Conservation (phyloP, 2,329 filamentous ascomycete genomes). For the Myotisia sp. region DNA sequence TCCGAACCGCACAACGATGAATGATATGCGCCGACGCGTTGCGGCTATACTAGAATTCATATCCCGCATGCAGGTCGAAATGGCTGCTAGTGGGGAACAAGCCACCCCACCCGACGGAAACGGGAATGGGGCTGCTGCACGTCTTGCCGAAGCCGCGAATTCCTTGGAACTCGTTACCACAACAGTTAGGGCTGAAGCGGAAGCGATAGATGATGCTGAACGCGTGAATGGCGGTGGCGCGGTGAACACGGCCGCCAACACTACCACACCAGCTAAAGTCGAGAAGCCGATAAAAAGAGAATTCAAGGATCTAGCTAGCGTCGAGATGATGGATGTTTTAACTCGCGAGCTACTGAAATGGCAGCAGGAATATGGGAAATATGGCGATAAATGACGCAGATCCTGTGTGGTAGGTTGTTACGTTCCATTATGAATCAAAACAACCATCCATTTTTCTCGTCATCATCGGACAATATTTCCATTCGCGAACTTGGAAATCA, state of each 20-base stretch:
- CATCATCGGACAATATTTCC: too few species aligned
- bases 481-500: too few species aligned
- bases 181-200: constrained; percentile 9
- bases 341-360: constrained; percentile 69
- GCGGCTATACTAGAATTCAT: constrained; percentile 82
- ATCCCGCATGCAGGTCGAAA: constrained; percentile 71
- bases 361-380: constrained; percentile 57
- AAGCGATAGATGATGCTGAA: too few species aligned
- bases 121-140: too few species aligned
- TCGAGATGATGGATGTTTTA: constrained; percentile 83
- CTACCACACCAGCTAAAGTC: constrained; percentile 14
- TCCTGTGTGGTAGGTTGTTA: too few species aligned
- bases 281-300: constrained; percentile 30
- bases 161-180: constrained; percentile 2
- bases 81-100: constrained; percentile 47
- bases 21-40: constrained; percentile 74
- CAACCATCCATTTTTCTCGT: too few species aligned
- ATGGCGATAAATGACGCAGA: constrained; percentile 36
- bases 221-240: too few species aligned
- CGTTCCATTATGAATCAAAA: too few species aligned
- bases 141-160: background rate
- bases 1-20: constrained; percentile 55
- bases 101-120: constrained; percentile 25
- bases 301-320: constrained; percentile 62
- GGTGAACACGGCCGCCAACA: background rate